A percentile compares a stretch with the other conserved stretches of the same genome.
These are phyloP conservation scores for Penicillium decumbens DNA, from an alignment of 2,329 filamentous ascomycete genomes.

Conservation along the genomic window DNA sequence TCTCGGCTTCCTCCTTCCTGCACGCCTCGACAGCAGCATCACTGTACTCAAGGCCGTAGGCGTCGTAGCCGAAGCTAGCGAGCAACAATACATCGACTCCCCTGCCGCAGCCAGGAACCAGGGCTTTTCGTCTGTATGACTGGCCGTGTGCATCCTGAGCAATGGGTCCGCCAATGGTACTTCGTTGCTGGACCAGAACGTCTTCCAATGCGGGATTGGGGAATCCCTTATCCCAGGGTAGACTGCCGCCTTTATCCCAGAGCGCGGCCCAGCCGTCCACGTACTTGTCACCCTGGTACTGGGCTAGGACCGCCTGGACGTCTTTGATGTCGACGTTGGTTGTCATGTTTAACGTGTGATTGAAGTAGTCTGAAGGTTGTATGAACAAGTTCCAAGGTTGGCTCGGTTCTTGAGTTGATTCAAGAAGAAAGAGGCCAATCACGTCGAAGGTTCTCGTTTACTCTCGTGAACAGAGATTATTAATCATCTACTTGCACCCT, in stretches of 20 bases:
- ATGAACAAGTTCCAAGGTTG: neutral
- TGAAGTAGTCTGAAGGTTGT: neutral
- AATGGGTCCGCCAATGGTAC: slow-evolving; percentile 37
- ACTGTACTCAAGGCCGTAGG: slow-evolving; percentile 68
- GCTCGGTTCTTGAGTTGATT: neutral
- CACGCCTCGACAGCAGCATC: slow-evolving; percentile 44
- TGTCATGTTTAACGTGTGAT: neutral
- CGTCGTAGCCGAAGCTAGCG: slow-evolving; percentile 69
- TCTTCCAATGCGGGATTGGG: slow-evolving; percentile 59
- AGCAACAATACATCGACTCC: slow-evolving; percentile 78
- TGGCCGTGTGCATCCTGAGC: slow-evolving; percentile 19
- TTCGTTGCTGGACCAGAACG: slow-evolving; percentile 40
- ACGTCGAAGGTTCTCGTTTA: neutral
- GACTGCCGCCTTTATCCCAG: slow-evolving; percentile 51
- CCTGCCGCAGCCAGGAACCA: slow-evolving; percentile 77
- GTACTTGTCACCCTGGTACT: slow-evolving; percentile 40
- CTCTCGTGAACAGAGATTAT: slow-evolving; percentile 9
- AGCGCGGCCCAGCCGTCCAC: slow-evolving; percentile 51
- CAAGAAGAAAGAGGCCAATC: neutral
- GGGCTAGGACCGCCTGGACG: slow-evolving; percentile 42
- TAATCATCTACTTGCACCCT: slow-evolving; percentile 22
- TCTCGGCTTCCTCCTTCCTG: slow-evolving; percentile 32
- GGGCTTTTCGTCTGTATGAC: slow-evolving; percentile 49
- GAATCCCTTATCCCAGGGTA: slow-evolving; percentile 57
- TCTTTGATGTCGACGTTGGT: slow-evolving; percentile 18